These are phyloP conservation scores for Fusarium albosuccineum DNA, from an alignment of 2,329 filamentous ascomycete genomes.

Conservation along the genomic window DNA sequence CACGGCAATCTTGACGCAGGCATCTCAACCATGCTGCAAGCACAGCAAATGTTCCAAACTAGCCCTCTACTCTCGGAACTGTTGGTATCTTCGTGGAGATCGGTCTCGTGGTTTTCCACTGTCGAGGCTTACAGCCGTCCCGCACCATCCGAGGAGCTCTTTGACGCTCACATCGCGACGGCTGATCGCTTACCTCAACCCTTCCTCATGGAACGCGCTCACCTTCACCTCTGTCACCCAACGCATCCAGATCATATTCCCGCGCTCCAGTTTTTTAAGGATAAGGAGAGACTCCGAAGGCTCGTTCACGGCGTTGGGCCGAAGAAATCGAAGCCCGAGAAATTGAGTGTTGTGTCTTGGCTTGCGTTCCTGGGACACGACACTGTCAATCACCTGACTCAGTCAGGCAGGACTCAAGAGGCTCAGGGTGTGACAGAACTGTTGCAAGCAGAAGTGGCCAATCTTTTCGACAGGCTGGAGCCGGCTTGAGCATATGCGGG, in stretches of 20 bases:
- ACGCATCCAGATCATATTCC: constrained; percentile 61
- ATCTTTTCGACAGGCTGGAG: constrained; percentile 44
- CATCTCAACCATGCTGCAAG: constrained; percentile 62
- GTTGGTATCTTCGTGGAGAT: constrained; percentile 60
- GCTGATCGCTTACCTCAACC: constrained; percentile 55
- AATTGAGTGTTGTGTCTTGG: constrained; percentile 52
- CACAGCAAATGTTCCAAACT: constrained; percentile 56
- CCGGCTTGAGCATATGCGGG: constrained; percentile 32
- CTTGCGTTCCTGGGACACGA: constrained; percentile 60
- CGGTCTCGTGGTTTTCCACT: constrained; percentile 66
- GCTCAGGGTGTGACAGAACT: constrained; percentile 57
- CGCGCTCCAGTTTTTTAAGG: constrained; percentile 61
- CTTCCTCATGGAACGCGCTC: constrained; percentile 62
- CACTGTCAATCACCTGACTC: constrained; percentile 60
- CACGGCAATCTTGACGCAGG: constrained; percentile 62
- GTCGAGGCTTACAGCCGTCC: constrained; percentile 61
- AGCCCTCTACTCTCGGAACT: constrained; percentile 52
- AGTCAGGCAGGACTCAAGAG: constrained; percentile 55
- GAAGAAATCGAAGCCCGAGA: constrained; percentile 46
- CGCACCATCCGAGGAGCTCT: constrained; percentile 61
- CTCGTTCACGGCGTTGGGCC: constrained; percentile 43
- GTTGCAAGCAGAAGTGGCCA: constrained; percentile 53
- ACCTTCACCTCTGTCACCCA: constrained; percentile 68
- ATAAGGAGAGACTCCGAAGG: constrained; percentile 48
- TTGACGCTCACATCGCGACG: constrained; percentile 65